Percentiles rank a stretch among this genome's conserved stretches.
Conservation (phyloP, 1,284 basidiomycete species). For the Heterobasidion parviporum region DNA sequence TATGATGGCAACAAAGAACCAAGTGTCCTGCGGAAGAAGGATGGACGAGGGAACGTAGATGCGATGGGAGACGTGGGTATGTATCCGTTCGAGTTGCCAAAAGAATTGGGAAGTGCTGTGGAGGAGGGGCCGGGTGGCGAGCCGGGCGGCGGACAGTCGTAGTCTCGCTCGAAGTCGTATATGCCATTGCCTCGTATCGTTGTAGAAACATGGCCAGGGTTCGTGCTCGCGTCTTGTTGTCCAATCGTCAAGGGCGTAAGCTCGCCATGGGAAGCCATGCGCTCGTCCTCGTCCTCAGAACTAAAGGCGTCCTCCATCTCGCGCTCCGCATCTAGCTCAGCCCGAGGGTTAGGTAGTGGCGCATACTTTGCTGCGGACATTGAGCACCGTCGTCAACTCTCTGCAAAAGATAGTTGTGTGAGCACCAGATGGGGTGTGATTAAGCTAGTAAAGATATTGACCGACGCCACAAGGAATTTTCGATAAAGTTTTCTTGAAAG, state of each 20-base stretch:
- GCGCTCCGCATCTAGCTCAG: conserved; percentile 35
- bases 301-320: conserved; percentile 67
- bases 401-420: no score
- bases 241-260: conserved; percentile 27
- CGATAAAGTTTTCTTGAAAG: no score
- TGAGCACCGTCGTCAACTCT: background rate
- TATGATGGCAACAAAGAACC: conserved; percentile 71
- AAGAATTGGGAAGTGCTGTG: conserved; percentile 56
- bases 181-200: conserved; percentile 23
- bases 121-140: conserved; percentile 65
- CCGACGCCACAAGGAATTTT: no score
- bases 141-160: conserved; percentile 68
- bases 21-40: conserved; percentile 53
- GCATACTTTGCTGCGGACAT: conserved; percentile 43
- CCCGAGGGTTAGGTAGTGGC: conserved; percentile 39
- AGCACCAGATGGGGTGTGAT: no score
- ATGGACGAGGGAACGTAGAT: conserved; percentile 29
- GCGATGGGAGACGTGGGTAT: conserved; percentile 47
- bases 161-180: conserved; percentile 83
- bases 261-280: conserved; percentile 21
- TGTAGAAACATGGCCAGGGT: background rate
- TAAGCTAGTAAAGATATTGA: no score
- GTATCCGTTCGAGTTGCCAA: conserved; percentile 76
- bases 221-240: background rate
- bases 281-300: conserved; percentile 41